Evolutionary conservation across 805 yeast species (phyloP), one percentile per base, ranked within the genome.

Genomic region (Novakomyces olei): DNA sequence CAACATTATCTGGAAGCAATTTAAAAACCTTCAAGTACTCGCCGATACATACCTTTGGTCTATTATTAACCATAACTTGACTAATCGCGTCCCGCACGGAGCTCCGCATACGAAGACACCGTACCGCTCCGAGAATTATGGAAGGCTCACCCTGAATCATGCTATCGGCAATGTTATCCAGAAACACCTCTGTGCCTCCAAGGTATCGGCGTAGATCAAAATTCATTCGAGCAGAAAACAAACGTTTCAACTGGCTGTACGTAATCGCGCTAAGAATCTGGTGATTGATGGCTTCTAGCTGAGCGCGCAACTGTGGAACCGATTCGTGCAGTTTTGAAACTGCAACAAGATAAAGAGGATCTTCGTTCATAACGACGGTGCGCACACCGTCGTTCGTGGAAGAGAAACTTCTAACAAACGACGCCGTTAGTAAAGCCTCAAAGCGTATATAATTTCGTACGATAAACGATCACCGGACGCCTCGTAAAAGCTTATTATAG

Each of bases 181-280:
- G 53, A 36, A 77, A 78, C 2, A 67, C 65, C 36, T 83, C 94
- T 3, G 85, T 63, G 1, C 72, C 67, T 37, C 16, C 5, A 9
- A 83, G 57, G 19, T 75, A 61, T 36, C 70, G 73, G 15, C 94
- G 57, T 25, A 85, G 54, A 45, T 85, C 96, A 44, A 76, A 79
- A 44, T 79, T 79, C 44, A 76, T 72, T 36, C 91, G 58, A 38
- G 67, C n/a, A 22, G 25, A 22, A 12, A 22, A 22, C 9, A 12
- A 10, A 3, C 25, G 9, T 10, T 22, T 22, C 25, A 22, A 22
- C 9, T 10, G 12, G 4, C n/a, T 10, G 12, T 10, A 3, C 3
- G 92, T 75, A 26, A 88, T 53, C 0, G 88, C 75, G 0, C 92
- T 69, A n/a, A 85, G 48, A 4, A 85, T 48, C 48, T 77, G 85